Percentiles rank a stretch among this genome's conserved stretches.
These are phyloP conservation scores for Ogataea pilisensis DNA, from an alignment of 805 yeast genomes.

Conservation along the genomic window DNA sequence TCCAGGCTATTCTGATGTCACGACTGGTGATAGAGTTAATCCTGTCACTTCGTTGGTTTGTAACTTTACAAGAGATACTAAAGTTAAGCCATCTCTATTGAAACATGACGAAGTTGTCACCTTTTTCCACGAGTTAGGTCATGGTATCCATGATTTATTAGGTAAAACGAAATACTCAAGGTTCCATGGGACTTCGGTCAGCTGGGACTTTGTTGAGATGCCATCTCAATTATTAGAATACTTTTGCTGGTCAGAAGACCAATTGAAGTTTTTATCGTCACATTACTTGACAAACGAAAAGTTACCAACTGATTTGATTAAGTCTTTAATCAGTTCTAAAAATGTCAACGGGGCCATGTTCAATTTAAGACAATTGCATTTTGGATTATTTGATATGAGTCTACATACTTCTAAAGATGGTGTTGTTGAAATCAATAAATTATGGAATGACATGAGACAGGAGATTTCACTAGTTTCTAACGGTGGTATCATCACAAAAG, in stretches of 20 bases:
- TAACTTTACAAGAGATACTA: constrained; percentile 74
- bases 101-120: constrained; percentile 78
- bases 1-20: constrained; percentile 51
- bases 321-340: constrained; percentile 57
- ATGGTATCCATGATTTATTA: constrained; percentile 76
- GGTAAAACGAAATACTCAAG: constrained; percentile 61
- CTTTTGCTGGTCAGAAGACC: constrained; percentile 77
- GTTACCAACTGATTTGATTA: constrained; percentile 53
- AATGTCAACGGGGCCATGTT: constrained; percentile 73
- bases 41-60: constrained; percentile 81
- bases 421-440: constrained; percentile 45
- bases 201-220: constrained; percentile 86
- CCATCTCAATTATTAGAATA: constrained; percentile 88
- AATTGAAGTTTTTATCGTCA: constrained; percentile 53
- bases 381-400: constrained; percentile 72
- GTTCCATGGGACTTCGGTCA: constrained; percentile 74
- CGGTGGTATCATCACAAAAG: constrained; percentile 54
- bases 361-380: constrained; percentile 72
- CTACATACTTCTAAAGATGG: constrained; percentile 51
- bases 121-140: constrained; percentile 87
- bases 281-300: constrained; percentile 58
- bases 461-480: constrained; percentile 55
- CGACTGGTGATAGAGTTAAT: constrained; percentile 44
- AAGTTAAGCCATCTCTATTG: constrained; percentile 66
- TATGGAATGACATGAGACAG: constrained; percentile 67